A percentile compares a stretch with the other conserved stretches of the same genome.
phyloP scores from a whole-genome alignment of 202 grass and related monocot species.

The Cymbopogon flexuosus region DNA sequence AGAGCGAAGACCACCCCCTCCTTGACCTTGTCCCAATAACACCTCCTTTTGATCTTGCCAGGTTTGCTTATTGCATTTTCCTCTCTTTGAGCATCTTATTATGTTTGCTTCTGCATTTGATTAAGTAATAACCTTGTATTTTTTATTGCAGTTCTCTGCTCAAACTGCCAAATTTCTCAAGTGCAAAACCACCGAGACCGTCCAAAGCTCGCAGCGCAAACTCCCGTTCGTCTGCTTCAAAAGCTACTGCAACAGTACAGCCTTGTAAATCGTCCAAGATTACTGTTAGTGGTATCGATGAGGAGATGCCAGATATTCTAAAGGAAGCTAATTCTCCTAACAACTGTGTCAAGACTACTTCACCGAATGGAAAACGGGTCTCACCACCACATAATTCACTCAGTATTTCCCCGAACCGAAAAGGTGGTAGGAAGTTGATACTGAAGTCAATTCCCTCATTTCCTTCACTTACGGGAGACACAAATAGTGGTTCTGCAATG shows the following conservation, averaged over 20 bases:
- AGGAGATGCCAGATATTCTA: slow-evolving; percentile 51
- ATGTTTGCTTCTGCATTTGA: background rate
- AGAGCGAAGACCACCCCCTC: slow-evolving; percentile 44
- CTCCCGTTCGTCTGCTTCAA: slow-evolving; percentile 46
- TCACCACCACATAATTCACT: slow-evolving; percentile 60
- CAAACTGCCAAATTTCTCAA: slow-evolving; percentile 64
- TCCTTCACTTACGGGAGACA: slow-evolving; percentile 61
- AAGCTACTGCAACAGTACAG: slow-evolving; percentile 23
- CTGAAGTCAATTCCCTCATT: slow-evolving; percentile 94
- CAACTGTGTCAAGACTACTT: slow-evolving; percentile 56
- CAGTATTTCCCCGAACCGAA: slow-evolving; percentile 58
- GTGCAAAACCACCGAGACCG: slow-evolving; percentile 68
- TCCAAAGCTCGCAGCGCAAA: slow-evolving; percentile 45
- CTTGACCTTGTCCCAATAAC: slow-evolving; percentile 60
- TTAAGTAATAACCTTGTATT: slow-evolving; percentile 4
- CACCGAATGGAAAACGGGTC: slow-evolving; percentile 88
- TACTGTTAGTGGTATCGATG: slow-evolving; percentile 23
- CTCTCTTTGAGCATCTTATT: background rate
- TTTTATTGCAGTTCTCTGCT: slow-evolving; percentile 50
- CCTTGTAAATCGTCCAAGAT: slow-evolving; percentile 38
- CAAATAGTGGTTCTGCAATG: slow-evolving; percentile 29
- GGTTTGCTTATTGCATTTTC: slow-evolving; percentile 43
- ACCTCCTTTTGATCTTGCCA: slow-evolving; percentile 56
- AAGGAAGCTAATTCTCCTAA: slow-evolving; percentile 45
- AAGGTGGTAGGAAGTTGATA: slow-evolving; percentile 82